Evolutionary conservation across 306 rosid species (phyloP), one percentile per base, ranked within the genome.

Genomic region (Crotalaria pallida): DNA sequence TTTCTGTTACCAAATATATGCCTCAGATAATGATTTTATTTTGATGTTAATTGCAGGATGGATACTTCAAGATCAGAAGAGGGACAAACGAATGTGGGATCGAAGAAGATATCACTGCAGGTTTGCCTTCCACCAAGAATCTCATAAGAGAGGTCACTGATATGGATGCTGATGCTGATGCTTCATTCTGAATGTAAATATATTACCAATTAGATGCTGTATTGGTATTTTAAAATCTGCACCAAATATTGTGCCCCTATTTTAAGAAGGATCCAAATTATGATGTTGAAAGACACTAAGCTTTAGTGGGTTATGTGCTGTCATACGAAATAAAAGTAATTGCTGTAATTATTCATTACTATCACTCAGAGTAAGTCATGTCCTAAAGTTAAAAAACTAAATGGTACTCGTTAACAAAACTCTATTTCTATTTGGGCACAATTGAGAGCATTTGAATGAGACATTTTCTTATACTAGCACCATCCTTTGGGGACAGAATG

Each of bases 31-130:
- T 60, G 60, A 36, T 45, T 22, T 34, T 26, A 27, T 15, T 61
- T 52, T 61, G 51, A 58, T 71, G 27, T 49, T 44, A 55, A 73
- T 80, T 12, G 70, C 91, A 93, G 97, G 95, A 94, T 83, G 98
- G 98, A 50, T 94, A 90, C 89, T 94, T 94, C 92, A 90, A 56
- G 89, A 94, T 94, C 65, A 67, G 45, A 78, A 85, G 96, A 84
- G 98, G 98, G 71, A 82, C 89, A 58, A 90, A 94, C 17, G 98
- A 94, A 79, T 94, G 98, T 50, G 97, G 88, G 3, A 94, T 94
- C 18, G 98, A 94, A 83, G 88, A 71, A 1, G 90, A 75, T 9
- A 92, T 84, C 56, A 88, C 91, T 60, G 94, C 96, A 53, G 97
- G 98, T 69, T 65, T 90, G 81, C 97, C 98, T 68, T 94, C 98